Evolutionary conservation across 2,329 filamentous ascomycete species (phyloP).

Genomic region (Ophioceras dolichostomum): DNA sequence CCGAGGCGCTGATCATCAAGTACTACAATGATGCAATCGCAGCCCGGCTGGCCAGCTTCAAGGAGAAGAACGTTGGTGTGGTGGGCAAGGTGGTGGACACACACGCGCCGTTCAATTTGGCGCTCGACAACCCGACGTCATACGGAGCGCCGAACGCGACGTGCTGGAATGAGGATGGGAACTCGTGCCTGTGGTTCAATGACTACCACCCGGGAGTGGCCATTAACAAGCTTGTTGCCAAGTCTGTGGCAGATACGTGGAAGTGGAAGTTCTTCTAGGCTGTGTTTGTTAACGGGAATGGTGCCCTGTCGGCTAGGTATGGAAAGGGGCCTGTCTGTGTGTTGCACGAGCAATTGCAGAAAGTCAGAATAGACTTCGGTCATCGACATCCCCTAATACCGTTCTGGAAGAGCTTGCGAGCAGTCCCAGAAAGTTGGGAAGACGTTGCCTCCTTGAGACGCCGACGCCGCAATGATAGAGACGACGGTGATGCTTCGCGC

Average conservation of each 20-base stretch:
- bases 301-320: too few species aligned
- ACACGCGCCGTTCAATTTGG: slow-evolving; percentile 24
- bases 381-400: too few species aligned
- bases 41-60: slow-evolving; percentile 1
- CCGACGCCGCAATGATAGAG: too few species aligned
- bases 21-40: slow-evolving; percentile 6
- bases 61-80: slow-evolving; percentile 1
- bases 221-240: slow-evolving; percentile 25
- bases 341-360: too few species aligned
- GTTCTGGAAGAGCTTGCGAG: too few species aligned
- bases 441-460: too few species aligned
- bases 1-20: slow-evolving; percentile 12
- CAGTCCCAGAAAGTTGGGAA: too few species aligned
- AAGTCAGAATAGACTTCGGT: too few species aligned
- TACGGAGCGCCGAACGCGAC: slow-evolving; percentile 29
- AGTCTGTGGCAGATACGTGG: slow-evolving; percentile 20
- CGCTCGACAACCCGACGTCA: slow-evolving; percentile 23
- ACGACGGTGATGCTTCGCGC: too few species aligned
- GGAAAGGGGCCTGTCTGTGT: too few species aligned
- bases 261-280: slow-evolving; percentile 14
- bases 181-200: slow-evolving; percentile 31
- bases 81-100: slow-evolving; percentile 24
- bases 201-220: slow-evolving; percentile 27
- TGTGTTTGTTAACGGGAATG: too few species aligned
- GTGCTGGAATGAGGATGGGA: slow-evolving; percentile 27